Evolutionary conservation across 805 yeast genomes (phyloP).

Genomic region (Millerago galiae): DNA sequence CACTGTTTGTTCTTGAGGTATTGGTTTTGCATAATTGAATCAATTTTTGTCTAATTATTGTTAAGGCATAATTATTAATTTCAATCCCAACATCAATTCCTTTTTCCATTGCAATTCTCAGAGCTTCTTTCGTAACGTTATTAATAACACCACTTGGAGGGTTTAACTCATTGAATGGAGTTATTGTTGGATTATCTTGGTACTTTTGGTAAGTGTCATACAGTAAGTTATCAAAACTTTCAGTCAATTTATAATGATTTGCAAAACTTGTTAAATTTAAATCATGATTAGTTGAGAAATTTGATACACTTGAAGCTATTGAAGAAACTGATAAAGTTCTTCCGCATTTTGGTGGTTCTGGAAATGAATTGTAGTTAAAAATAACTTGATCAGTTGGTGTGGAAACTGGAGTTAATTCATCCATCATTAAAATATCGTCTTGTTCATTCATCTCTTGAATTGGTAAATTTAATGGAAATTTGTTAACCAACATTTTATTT

Average conservation of each 20-base stretch:
- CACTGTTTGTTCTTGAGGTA: slow-evolving; percentile 15
- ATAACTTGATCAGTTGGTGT: slow-evolving; percentile 21
- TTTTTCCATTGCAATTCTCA: slow-evolving; percentile 29
- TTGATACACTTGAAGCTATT: slow-evolving; percentile 22
- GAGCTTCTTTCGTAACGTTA: slow-evolving; percentile 50
- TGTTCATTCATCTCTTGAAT: slow-evolving; percentile 2
- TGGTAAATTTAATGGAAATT: slow-evolving; percentile 13
- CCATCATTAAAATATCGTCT: slow-evolving; percentile 14
- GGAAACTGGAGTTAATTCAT: slow-evolving; percentile 19
- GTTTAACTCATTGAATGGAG: slow-evolving; percentile 59
- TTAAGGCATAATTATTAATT: slow-evolving; percentile 30
- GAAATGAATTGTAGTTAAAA: slow-evolving; percentile 8
- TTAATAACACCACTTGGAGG: slow-evolving; percentile 67
- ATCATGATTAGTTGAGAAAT: slow-evolving; percentile 17
- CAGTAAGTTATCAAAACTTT: slow-evolving; percentile 38
- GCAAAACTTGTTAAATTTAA: slow-evolving; percentile 22
- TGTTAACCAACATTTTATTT: slow-evolving; percentile 13
- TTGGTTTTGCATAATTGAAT: slow-evolving; percentile 19
- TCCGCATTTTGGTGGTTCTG: slow-evolving; percentile 19
- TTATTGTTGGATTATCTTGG: slow-evolving; percentile 51
- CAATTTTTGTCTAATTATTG: slow-evolving; percentile 33
- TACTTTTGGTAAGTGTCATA: slow-evolving; percentile 41
- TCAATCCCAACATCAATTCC: slow-evolving; percentile 34
- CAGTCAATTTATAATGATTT: slow-evolving; percentile 24
- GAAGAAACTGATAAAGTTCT: slow-evolving; percentile 23